Percentiles rank a stretch among this genome's conserved stretches.
phyloP scores from a whole-genome alignment of 2,329 filamentous ascomycete species.

The Claviceps cyperi region DNA sequence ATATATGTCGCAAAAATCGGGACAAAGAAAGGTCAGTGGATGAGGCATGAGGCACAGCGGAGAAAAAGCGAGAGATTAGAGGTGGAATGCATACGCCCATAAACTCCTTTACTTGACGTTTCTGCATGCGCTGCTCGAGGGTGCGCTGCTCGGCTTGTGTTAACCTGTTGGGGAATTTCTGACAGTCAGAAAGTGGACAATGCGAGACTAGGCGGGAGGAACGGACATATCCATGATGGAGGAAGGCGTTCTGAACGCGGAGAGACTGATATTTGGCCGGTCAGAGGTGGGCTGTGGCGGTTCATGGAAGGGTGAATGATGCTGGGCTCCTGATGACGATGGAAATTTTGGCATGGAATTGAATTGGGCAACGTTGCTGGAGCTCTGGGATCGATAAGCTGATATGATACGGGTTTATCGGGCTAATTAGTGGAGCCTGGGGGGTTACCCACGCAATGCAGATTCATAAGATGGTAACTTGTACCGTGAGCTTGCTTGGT shows the following conservation, averaged over 20 bases:
- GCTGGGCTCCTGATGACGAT: conserved; percentile 4
- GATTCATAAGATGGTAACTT: too few species aligned
- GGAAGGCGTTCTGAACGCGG: neutral
- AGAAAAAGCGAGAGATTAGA: neutral
- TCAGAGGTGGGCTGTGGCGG: conserved; percentile 2
- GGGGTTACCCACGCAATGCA: too few species aligned
- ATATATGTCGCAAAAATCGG: neutral
- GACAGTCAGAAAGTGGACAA: too few species aligned
- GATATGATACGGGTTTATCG: neutral
- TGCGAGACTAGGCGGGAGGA: neutral
- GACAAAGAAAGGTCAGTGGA: neutral
- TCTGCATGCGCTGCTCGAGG: conserved; percentile 88
- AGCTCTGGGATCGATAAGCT: neutral
- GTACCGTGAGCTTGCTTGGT: too few species aligned
- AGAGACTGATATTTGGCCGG: neutral
- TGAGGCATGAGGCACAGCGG: neutral
- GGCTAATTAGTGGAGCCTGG: too few species aligned
- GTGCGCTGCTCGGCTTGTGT: conserved; percentile 73
- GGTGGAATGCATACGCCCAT: conserved; percentile 67
- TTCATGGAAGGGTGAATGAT: neutral
- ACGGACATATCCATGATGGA: conserved; percentile 9
- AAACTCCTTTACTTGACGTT: conserved; percentile 98
- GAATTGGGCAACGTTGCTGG: neutral
- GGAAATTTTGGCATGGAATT: conserved; percentile 15
- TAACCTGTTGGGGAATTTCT: conserved; percentile 31